Percentiles rank a stretch among this genome's conserved stretches.
Evolutionary conservation across 345 rosid species (phyloP).

Genomic region (Populus euphratica): DNA sequence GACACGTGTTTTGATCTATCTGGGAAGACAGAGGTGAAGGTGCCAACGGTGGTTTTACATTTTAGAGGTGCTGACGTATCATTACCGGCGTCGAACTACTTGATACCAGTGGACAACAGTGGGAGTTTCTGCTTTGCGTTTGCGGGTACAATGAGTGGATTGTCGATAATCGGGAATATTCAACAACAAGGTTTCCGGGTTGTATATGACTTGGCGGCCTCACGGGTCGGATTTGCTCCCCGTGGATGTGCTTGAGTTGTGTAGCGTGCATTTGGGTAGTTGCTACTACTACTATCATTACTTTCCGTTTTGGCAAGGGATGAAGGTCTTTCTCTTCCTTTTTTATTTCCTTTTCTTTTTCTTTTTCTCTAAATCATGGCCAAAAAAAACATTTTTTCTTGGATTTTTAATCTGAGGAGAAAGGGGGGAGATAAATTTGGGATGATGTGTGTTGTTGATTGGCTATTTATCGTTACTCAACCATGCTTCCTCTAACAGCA

Average conservation of each 20-base stretch:
- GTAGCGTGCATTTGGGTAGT: not conserved
- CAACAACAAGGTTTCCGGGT: slow-evolving; percentile 99
- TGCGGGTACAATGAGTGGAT: slow-evolving; percentile 81
- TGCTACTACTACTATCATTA: not conserved
- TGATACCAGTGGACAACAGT: slow-evolving; percentile 69
- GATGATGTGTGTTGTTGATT: not conserved
- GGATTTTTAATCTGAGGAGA: not conserved
- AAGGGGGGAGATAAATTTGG: not conserved
- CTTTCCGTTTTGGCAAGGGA: not conserved
- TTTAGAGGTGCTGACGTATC: slow-evolving; percentile 70
- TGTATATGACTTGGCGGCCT: slow-evolving; percentile 61
- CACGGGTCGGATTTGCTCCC: slow-evolving; percentile 82
- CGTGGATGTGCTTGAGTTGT: slow-evolving; percentile 54
- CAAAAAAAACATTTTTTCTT: not conserved
- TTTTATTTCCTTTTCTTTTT: not conserved
- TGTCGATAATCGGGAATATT: slow-evolving; percentile 85
- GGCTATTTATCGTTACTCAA: not conserved
- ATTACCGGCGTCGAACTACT: slow-evolving; percentile 81
- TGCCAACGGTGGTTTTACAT: slow-evolving; percentile 72
- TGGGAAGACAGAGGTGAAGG: slow-evolving; percentile 56
- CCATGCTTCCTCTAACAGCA: too few species aligned
- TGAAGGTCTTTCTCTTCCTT: not conserved
- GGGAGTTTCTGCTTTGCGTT: slow-evolving; percentile 93
- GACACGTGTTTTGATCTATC: slow-evolving; percentile 85
- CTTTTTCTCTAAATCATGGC: not conserved